phyloP scores from a whole-genome alignment of 2,329 filamentous ascomycete genomes.

The Penicillium frequentans region DNA sequence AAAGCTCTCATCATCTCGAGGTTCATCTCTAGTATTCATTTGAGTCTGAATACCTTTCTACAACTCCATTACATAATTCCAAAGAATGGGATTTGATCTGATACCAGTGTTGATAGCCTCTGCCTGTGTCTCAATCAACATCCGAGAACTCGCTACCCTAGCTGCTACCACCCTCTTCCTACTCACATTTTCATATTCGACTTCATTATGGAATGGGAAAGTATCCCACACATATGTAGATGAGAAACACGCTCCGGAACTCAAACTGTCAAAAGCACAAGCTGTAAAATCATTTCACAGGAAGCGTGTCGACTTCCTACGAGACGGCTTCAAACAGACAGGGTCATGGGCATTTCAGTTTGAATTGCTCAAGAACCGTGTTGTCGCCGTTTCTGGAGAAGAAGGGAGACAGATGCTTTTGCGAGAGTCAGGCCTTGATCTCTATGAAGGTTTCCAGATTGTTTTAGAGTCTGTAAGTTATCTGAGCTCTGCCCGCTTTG shows the following conservation, averaged over 20 bases:
- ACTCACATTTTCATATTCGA: neutral
- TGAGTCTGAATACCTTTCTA: neutral
- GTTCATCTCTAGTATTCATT: neutral
- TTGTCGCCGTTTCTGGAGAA: slow-evolving; percentile 6
- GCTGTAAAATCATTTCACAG: neutral
- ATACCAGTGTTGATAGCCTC: neutral
- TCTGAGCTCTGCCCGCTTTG: neutral
- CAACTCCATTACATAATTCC: neutral
- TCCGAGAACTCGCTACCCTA: neutral
- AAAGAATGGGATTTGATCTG: neutral
- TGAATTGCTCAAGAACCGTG: neutral
- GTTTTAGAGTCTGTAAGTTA: neutral
- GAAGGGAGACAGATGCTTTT: neutral
- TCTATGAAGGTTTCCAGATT: neutral
- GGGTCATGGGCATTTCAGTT: slow-evolving; percentile 1
- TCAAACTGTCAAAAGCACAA: neutral
- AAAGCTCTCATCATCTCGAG: neutral
- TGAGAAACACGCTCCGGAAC: neutral
- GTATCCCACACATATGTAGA: neutral
- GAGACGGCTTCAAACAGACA: neutral
- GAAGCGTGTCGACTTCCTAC: neutral
- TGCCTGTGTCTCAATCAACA: neutral
- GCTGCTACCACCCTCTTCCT: neutral
- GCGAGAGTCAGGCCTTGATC: neutral
- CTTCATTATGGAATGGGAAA: neutral